Percentiles rank a stretch among this genome's conserved stretches.
phyloP scores from a whole-genome alignment of 2,329 filamentous ascomycete species.

The Pseudohalonectria lignicola region DNA sequence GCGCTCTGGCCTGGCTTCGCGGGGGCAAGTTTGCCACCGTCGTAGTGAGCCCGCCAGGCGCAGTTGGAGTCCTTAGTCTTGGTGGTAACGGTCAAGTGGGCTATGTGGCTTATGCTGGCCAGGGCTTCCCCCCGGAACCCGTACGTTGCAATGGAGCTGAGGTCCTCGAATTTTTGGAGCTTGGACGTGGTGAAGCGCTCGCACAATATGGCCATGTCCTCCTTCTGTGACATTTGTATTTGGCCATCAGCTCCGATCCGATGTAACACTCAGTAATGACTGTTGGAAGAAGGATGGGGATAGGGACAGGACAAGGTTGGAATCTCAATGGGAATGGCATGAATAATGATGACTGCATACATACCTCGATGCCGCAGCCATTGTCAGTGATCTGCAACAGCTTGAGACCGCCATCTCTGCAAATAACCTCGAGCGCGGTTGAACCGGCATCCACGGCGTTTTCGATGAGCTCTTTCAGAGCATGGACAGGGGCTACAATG shows the following conservation, averaged over 20 bases:
- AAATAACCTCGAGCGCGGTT: slow-evolving; percentile 77
- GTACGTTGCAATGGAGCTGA: slow-evolving; percentile 84
- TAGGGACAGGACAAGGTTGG: background rate
- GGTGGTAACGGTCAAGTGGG: slow-evolving; percentile 89
- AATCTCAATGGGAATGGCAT: background rate
- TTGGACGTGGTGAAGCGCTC: slow-evolving; percentile 97
- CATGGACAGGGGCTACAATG: slow-evolving; percentile 92
- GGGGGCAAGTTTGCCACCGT: slow-evolving; percentile 68
- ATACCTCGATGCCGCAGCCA: slow-evolving; percentile 84
- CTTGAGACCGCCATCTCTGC: slow-evolving; percentile 93
- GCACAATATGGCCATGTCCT: slow-evolving; percentile 84
- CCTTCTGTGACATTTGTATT: slow-evolving; percentile 51
- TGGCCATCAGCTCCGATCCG: too few species aligned
- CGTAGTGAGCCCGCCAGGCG: slow-evolving; percentile 85
- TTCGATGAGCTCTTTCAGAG: slow-evolving; percentile 91
- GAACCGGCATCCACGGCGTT: slow-evolving; percentile 97
- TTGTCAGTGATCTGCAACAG: slow-evolving; percentile 96
- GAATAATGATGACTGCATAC: slow-evolving; percentile 12
- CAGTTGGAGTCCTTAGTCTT: slow-evolving; percentile 80
- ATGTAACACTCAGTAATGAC: too few species aligned
- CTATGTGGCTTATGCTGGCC: slow-evolving; percentile 96
- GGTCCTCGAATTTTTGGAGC: slow-evolving; percentile 83
- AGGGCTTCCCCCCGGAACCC: slow-evolving; percentile 96
- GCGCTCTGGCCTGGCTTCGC: slow-evolving; percentile 78
- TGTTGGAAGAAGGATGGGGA: too few species aligned